Evolutionary conservation across 1,284 basidiomycete species (phyloP).

Genomic region (Trametes sp.): DNA sequence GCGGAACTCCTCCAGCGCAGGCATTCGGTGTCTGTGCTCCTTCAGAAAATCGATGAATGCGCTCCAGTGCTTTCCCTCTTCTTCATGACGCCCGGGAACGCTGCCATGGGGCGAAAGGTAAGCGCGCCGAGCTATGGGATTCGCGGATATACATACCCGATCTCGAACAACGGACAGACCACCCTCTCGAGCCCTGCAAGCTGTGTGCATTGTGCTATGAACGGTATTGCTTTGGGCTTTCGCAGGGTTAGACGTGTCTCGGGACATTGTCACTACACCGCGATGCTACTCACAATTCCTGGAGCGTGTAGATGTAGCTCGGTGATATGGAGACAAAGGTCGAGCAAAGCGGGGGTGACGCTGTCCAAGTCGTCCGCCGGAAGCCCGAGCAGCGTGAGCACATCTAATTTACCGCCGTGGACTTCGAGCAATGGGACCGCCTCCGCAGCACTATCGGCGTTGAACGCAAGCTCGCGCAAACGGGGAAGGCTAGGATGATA

Average conservation of each 20-base stretch:
- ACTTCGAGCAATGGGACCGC: not conserved
- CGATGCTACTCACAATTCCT: not conserved
- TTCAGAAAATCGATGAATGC: slow-evolving; percentile 9
- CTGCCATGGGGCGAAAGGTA: not conserved
- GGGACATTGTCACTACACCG: too few species aligned
- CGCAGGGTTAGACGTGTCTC: not conserved
- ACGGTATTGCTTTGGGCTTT: not conserved
- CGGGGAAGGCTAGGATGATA: slow-evolving; percentile 1
- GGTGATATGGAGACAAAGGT: slow-evolving; percentile 7
- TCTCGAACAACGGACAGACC: not conserved
- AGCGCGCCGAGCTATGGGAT: not conserved
- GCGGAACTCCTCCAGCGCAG: slow-evolving; percentile 12
- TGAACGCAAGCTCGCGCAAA: slow-evolving; percentile 11
- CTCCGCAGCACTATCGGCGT: not conserved
- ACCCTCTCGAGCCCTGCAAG: not conserved
- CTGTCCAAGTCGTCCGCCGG: not conserved
- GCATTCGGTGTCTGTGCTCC: slow-evolving; percentile 1
- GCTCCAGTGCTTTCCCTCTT: not conserved
- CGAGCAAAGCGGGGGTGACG: slow-evolving; percentile 1
- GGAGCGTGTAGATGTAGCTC: not conserved
- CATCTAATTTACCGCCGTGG: slow-evolving; percentile 8
- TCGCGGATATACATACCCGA: not conserved
- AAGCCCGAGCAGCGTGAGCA: not conserved
- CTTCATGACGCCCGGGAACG: not conserved
- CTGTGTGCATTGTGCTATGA: not conserved